Percentiles rank a stretch among this genome's conserved stretches.
These are phyloP conservation scores for Gossypium schwendimanii DNA, from an alignment of 441 rosid genomes.

Conservation along the genomic window DNA sequence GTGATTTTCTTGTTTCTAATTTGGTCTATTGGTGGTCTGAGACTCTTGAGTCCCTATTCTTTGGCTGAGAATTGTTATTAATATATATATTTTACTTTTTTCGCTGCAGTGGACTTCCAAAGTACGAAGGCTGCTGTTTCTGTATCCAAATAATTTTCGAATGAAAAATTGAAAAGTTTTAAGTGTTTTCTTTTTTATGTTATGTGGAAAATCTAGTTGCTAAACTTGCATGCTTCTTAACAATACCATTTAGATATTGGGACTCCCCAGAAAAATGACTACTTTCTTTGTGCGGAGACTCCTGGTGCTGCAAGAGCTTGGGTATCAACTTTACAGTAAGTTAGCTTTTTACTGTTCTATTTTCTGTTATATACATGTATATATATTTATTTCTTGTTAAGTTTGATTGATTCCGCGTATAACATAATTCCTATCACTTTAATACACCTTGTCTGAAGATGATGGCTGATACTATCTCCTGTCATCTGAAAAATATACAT, in stretches of 20 bases:
- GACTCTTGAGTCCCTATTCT: not conserved
- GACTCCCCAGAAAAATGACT: slow-evolving; percentile 87
- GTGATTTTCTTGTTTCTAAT: slow-evolving; percentile 15
- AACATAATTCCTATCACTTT: not conserved
- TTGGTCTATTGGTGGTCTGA: slow-evolving; percentile 4
- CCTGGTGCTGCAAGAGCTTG: slow-evolving; percentile 96
- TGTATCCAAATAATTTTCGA: slow-evolving; percentile 57
- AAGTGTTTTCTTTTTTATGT: not conserved
- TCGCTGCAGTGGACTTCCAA: slow-evolving; percentile 76
- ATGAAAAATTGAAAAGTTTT: not conserved
- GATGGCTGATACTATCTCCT: not conserved
- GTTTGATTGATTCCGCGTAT: not conserved
- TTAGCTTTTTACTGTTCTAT: slow-evolving; percentile 5
- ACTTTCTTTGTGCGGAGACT: slow-evolving; percentile 93
- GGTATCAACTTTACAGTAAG: slow-evolving; percentile 94
- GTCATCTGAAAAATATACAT: not conserved
- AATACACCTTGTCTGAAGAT: not conserved
- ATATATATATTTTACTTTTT: not conserved
- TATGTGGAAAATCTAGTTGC: not conserved
- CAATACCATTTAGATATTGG: slow-evolving; percentile 60
- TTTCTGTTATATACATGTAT: not conserved
- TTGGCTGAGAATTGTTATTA: slow-evolving; percentile 7
- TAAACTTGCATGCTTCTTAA: slow-evolving; percentile 36
- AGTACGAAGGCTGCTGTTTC: slow-evolving; percentile 89
- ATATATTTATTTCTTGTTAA: not conserved